Base-by-base conservation (phyloP, 179 eudicot genomes). In the Patellifolia procumbens region DNA sequence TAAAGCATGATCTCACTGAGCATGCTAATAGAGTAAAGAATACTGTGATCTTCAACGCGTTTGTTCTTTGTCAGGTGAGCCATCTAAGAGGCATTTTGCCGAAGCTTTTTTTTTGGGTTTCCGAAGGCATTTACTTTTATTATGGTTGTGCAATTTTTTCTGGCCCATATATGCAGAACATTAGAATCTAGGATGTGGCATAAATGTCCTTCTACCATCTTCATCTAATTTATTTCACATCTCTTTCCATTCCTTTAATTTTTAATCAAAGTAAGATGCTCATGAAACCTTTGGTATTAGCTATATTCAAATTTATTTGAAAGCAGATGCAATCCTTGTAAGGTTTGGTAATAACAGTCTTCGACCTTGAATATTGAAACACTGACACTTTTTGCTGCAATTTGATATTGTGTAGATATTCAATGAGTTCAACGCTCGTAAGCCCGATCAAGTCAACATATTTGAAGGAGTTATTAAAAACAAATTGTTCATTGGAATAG, bases 381-480 rank as follows among this genome's bases (percentile, higher is more conserved):
- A 15, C 22, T 46, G 39, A 28, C 39, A 48, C 56, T 68, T 68
- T 39, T 39, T 2, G 37, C 49, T 69, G 42, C 6, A 31, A 29
- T 15, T 11, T 80, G 70, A 20, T 70, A 34, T 46, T 70, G 42
- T 83, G 72, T 87, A 93, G 98, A 65, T 93, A 72, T 93, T 93
- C 79, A 93, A 93, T 31, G 98, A 93, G 81, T 90, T 93, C 80
- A 93, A 91, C 87, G 94, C 98, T 74, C 93, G 97, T 26, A 93
- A 90, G 86, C 98, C 97, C 15, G 95, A 93, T 65, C 91, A 93
- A 63, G 7, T 91, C 28, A 93, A 93, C 74, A 86, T 90, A 5
- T 93, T 92, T 75, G 83, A 79, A 68, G 98, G 97, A 39, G 87
- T 91, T 20, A 53, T 83, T 3, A 88, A 81, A 65, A 93, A 91